phyloP scores from a whole-genome alignment of 1,284 basidiomycete genomes.

The Trichosporon faecale region DNA sequence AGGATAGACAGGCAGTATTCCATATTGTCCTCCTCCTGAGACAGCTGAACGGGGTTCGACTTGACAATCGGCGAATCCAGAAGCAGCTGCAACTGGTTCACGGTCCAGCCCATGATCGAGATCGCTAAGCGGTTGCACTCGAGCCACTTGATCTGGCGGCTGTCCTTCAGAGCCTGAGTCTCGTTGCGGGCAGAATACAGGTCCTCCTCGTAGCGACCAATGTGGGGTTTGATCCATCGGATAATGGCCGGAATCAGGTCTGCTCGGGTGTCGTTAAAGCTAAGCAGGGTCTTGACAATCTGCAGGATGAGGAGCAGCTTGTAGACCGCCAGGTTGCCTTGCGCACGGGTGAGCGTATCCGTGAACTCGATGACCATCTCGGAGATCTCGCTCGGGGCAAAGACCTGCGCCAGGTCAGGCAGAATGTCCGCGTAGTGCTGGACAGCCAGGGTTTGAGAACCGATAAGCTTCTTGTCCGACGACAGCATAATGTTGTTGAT shows the following conservation, averaged over 20 bases:
- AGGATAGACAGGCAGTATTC: slow-evolving; percentile 83
- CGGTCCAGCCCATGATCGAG: slow-evolving; percentile 75
- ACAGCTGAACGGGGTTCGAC: slow-evolving; percentile 61
- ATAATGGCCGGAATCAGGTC: slow-evolving; percentile 83
- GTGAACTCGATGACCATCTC: slow-evolving; percentile 80
- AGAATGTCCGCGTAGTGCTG: slow-evolving; percentile 92
- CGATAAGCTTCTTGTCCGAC: slow-evolving; percentile 75
- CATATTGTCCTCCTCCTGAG: slow-evolving; percentile 88
- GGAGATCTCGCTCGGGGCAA: slow-evolving; percentile 74
- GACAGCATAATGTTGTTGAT: slow-evolving; percentile 87
- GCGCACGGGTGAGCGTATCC: slow-evolving; percentile 72
- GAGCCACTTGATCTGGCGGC: slow-evolving; percentile 79
- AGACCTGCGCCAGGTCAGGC: slow-evolving; percentile 79
- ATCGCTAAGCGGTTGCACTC: slow-evolving; percentile 73
- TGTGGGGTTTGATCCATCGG: slow-evolving; percentile 90
- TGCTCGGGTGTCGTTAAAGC: slow-evolving; percentile 72
- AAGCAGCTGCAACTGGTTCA: slow-evolving; percentile 82
- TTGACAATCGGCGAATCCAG: slow-evolving; percentile 66
- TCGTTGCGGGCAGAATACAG: slow-evolving; percentile 25
- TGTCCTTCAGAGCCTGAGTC: slow-evolving; percentile 58
- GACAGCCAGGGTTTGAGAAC: slow-evolving; percentile 88
- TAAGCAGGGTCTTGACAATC: slow-evolving; percentile 85
- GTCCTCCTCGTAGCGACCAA: slow-evolving; percentile 73
- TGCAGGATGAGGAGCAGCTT: slow-evolving; percentile 91
- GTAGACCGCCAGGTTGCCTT: slow-evolving; percentile 85